These are phyloP conservation scores for Hippophae tibetana DNA, from an alignment of 306 rosid species.

Conservation along the genomic window DNA sequence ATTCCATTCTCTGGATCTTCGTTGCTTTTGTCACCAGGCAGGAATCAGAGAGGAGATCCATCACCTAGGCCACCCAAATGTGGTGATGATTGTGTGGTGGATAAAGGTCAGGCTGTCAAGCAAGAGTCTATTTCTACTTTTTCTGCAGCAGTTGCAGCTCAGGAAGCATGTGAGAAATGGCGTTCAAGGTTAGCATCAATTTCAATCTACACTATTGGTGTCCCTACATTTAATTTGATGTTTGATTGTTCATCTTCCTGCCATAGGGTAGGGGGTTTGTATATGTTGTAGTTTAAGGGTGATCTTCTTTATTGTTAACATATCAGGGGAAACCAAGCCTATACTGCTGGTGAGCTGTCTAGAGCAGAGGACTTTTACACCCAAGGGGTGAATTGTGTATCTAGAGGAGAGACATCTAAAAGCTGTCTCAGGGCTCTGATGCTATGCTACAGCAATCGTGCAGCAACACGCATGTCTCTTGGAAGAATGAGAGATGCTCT, in stretches of 20 bases:
- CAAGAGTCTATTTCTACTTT: conserved; percentile 37
- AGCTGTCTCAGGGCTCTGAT: conserved; percentile 81
- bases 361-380: conserved; percentile 81
- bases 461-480: conserved; percentile 90
- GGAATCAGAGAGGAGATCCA: conserved; percentile 34
- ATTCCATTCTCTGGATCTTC: conserved; percentile 46
- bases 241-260: background rate
- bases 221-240: background rate
- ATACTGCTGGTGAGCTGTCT: conserved; percentile 66
- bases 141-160: conserved; percentile 43
- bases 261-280: background rate
- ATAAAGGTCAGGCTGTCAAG: conserved; percentile 33
- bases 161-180: conserved; percentile 94
- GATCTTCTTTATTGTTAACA: conserved; percentile 19
- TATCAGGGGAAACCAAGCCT: conserved; percentile 92
- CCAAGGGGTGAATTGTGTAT: conserved; percentile 56
- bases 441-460: conserved; percentile 95
- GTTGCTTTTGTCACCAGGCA: conserved; percentile 34
- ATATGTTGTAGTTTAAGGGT: conserved; percentile 3
- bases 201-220: conserved; percentile 6
- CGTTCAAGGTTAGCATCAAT: conserved; percentile 58
- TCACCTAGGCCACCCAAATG: conserved; percentile 30
- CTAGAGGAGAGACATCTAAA: conserved; percentile 51
- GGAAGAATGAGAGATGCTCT: conserved; percentile 86
- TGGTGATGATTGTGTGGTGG: conserved; percentile 27